phyloP scores from a whole-genome alignment of 1,284 basidiomycete genomes.

The Trichosporon sp. region DNA sequence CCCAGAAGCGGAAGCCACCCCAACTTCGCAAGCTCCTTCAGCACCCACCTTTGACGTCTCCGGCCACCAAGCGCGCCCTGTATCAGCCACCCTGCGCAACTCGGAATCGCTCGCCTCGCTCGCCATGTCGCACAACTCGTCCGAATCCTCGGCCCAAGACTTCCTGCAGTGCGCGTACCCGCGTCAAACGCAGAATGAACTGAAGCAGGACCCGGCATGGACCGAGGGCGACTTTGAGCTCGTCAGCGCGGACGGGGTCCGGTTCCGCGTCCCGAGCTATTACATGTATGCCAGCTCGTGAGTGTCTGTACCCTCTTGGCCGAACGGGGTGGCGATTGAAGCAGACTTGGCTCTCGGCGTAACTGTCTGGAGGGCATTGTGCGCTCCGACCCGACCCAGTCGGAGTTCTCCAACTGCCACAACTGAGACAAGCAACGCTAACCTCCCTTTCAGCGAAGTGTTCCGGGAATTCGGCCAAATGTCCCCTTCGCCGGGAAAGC shows the following conservation, averaged over 20 bases:
- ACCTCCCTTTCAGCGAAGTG: conserved; percentile 17
- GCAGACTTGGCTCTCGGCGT: no score
- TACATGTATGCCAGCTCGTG: conserved; percentile 30
- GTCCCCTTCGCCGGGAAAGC: conserved; percentile 1
- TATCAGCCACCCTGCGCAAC: not conserved
- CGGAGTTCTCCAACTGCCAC: no score
- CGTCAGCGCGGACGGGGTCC: conserved; percentile 26
- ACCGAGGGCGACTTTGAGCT: conserved; percentile 33
- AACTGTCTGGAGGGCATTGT: no score
- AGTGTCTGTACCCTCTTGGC: not conserved
- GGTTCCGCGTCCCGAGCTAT: conserved; percentile 30
- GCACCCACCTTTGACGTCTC: no score
- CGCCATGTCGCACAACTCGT: not conserved
- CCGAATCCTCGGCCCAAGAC: conserved; percentile 5
- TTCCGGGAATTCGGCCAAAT: conserved; percentile 24
- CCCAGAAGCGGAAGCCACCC: no score
- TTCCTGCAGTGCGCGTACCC: conserved; percentile 4
- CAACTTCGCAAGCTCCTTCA: no score
- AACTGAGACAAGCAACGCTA: no score
- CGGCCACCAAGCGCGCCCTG: no score
- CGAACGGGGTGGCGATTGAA: no score
- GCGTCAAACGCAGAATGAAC: not conserved
- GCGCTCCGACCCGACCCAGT: no score
- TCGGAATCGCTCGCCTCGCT: not conserved
- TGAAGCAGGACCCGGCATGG: conserved; percentile 25